Conservation (phyloP, 2,329 filamentous ascomycete species). For the Xylaria sp. region DNA sequence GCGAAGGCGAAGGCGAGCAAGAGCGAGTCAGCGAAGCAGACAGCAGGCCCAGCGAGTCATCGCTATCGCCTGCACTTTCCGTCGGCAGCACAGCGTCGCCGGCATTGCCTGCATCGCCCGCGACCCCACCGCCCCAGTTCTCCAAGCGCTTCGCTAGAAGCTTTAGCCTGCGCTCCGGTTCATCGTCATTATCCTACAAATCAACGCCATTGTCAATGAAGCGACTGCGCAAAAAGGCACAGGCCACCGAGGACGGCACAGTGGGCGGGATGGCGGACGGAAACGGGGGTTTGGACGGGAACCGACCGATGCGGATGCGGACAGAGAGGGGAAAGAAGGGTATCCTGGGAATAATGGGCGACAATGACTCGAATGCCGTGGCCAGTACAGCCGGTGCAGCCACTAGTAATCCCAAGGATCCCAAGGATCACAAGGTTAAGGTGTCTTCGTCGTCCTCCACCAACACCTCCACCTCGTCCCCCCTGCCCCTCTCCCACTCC, state of each 20-base stretch:
- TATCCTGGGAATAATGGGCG: too few relatives aligned
- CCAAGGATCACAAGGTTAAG: not conserved
- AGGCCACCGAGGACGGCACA: constrained; percentile 27
- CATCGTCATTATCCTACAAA: constrained; percentile 33
- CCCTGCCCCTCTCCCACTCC: constrained; percentile 33
- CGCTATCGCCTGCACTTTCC: constrained; percentile 46
- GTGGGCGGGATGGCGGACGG: not conserved
- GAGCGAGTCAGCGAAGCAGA: constrained; percentile 41
- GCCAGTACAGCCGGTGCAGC: not conserved
- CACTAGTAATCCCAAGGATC: not conserved
- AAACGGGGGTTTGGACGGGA: constrained; percentile 2
- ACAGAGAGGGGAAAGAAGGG: not conserved
- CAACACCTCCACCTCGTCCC: constrained; percentile 28
- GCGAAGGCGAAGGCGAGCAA: not conserved
- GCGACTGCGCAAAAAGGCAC: constrained; percentile 46
- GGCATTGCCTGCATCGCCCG: constrained; percentile 44
- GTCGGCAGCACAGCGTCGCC: constrained; percentile 45
- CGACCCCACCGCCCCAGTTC: constrained; percentile 47
- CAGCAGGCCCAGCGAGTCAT: constrained; percentile 46
- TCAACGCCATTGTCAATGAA: constrained; percentile 40
- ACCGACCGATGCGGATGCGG: constrained; percentile 2
- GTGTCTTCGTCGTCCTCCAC: constrained; percentile 16
- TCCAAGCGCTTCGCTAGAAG: constrained; percentile 46
- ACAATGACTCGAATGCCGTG: constrained; percentile 8
- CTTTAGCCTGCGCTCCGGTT: constrained; percentile 47